These are phyloP conservation scores for Trichoderma reesei DNA, from an alignment of 495 filamentous ascomycete species.

Conservation along the genomic window DNA sequence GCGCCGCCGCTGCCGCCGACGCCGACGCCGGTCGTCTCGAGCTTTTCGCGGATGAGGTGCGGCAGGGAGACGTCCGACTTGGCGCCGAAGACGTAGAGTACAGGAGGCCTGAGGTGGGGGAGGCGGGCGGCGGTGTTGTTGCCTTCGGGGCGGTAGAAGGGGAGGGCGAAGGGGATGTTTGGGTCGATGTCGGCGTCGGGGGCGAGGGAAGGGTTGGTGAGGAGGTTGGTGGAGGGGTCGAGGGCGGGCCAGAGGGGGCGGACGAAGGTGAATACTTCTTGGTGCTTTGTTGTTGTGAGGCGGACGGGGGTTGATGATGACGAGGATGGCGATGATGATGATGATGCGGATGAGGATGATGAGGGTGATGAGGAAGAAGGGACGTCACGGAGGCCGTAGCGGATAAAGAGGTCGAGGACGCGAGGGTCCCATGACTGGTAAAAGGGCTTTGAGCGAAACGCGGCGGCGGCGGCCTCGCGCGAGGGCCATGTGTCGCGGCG, in stretches of 20 bases:
- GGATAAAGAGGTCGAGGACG: constrained; percentile 54
- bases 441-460: constrained; percentile 53
- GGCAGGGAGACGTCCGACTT: constrained; percentile 53
- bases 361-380: neutral
- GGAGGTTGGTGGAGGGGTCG: constrained; percentile 21
- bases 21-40: constrained; percentile 54
- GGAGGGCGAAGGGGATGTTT: constrained; percentile 22
- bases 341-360: constrained; percentile 4
- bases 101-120: constrained; percentile 61
- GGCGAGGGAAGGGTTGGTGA: constrained; percentile 14
- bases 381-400: constrained; percentile 51
- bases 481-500: constrained; percentile 66
- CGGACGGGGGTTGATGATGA: constrained; percentile 27
- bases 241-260: constrained; percentile 25
- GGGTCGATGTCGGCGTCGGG: constrained; percentile 14
- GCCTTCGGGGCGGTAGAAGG: constrained; percentile 73
- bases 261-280: constrained; percentile 49
- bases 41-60: constrained; percentile 40
- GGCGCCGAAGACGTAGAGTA: constrained; percentile 71
- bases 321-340: too few species aligned
- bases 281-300: constrained; percentile 53
- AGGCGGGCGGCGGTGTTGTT: constrained; percentile 51
- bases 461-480: constrained; percentile 47
- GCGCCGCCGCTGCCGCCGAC: constrained; percentile 60
- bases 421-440: constrained; percentile 66